Conservation (phyloP, 768 basidiomycete genomes). For the Rhodotorula kratochvilovae region DNA sequence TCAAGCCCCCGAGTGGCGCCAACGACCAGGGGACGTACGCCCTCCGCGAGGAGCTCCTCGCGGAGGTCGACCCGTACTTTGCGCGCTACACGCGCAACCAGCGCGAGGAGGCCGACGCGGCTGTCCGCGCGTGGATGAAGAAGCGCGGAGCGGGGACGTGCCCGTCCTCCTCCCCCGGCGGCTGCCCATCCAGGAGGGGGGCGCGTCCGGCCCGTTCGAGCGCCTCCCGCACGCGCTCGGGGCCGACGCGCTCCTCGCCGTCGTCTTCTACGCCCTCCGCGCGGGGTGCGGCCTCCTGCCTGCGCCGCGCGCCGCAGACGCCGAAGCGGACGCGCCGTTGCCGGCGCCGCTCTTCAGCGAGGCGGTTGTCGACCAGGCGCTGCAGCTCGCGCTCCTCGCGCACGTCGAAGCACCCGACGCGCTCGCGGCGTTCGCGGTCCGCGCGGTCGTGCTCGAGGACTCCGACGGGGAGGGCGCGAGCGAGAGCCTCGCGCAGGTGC, state of each 20-base stretch:
- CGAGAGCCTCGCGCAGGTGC: slow-evolving; percentile 58
- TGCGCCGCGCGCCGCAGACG: neutral
- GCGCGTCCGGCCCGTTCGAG: slow-evolving; percentile 61
- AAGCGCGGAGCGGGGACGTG: slow-evolving; percentile 53
- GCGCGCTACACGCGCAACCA: slow-evolving; percentile 92
- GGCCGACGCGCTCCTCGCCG: slow-evolving; percentile 66
- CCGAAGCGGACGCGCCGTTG: neutral
- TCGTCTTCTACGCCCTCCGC: slow-evolving; percentile 75
- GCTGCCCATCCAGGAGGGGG: slow-evolving; percentile 54
- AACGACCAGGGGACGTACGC: slow-evolving; percentile 82
- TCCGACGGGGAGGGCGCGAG: neutral
- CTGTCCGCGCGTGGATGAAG: slow-evolving; percentile 63
- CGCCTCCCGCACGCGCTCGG: slow-evolving; percentile 62
- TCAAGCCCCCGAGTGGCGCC: slow-evolving; percentile 65
- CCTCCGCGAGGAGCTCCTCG: slow-evolving; percentile 72
- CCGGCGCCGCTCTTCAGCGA: slow-evolving; percentile 50
- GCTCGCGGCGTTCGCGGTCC: slow-evolving; percentile 60
- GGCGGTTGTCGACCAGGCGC: slow-evolving; percentile 78
- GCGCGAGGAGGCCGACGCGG: slow-evolving; percentile 79
- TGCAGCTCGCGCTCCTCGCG: slow-evolving; percentile 81
- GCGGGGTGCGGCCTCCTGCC: slow-evolving; percentile 48
- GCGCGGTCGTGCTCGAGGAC: neutral
- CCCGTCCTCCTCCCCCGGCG: slow-evolving; percentile 71
- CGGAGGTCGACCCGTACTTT: slow-evolving; percentile 91
- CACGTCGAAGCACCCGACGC: slow-evolving; percentile 63